Evolutionary conservation across 257 asterid species (phyloP), one percentile per base, ranked within the genome.

Genomic region (Lycium ferocissimum): DNA sequence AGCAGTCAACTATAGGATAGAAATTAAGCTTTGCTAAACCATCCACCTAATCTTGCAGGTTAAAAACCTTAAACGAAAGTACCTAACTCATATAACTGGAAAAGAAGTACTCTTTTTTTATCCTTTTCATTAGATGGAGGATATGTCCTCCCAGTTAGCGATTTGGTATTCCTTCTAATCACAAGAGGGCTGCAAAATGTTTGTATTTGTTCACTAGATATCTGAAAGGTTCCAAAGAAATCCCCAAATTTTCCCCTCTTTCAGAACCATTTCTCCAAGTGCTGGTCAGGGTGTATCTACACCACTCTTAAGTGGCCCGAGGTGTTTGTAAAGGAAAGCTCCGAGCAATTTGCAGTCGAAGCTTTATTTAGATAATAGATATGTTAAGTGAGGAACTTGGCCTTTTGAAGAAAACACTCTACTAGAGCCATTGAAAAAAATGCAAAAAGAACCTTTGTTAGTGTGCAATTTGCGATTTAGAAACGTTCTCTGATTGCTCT

Each of bases 401-500:
- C 22, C 59, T 47, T 53, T 53, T 14, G 78, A 76, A 76, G 33
- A 75, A 17, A 5, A 51, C 62, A 3, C 45, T 3, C 17, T 53
- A 26, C 26, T 26, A 53, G 47, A 76, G 65, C 82, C 65, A 76
- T 76, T 76, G 47, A 53, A 51, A 47, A 76, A 51, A 14, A 33
- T 76, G 47, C 59, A 7, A 22, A 76, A 35, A 76, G 61, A 49
- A 76, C 63, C 33, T 26, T 53, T 15, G 12, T 26, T 53, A 76
- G 65, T 51, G 15, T 76, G 63, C 20, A 4, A 51, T 14, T 51
- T 76, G 63, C 20, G 8, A 51, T 14, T 51, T 26, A 76, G 82
- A 53, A 72, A 76, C 51, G 26, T 53, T 76, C 82, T 58, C 57
- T 85, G 49, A 85, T 83, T 73, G 37, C 69, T 65, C 76, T 80